Evolutionary conservation across 495 filamentous ascomycete species (phyloP).

Genomic region (Friedmanniomyces simplex): DNA sequence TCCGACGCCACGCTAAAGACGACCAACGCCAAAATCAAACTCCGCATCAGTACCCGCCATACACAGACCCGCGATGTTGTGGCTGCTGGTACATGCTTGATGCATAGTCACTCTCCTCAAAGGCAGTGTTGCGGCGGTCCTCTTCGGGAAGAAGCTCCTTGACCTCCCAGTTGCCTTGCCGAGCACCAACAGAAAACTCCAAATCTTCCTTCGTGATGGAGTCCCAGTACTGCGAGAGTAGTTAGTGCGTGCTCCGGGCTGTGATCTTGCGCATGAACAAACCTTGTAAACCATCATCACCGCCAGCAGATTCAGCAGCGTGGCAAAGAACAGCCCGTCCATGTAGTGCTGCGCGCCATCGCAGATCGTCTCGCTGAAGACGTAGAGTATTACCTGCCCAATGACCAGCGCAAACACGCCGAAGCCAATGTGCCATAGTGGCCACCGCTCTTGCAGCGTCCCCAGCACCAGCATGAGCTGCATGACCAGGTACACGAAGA

Average conservation of each 20-base stretch:
- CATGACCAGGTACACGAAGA: slow-evolving; percentile 77
- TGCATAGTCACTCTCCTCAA: slow-evolving; percentile 60
- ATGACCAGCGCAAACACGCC: slow-evolving; percentile 85
- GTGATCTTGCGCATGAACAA: slow-evolving; percentile 19
- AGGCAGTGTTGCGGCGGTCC: slow-evolving; percentile 67
- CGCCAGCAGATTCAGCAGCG: slow-evolving; percentile 81
- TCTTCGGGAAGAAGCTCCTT: slow-evolving; percentile 90
- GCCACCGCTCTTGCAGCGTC: slow-evolving; percentile 92
- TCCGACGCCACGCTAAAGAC: neutral
- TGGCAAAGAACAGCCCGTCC: slow-evolving; percentile 91
- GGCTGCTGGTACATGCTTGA: slow-evolving; percentile 48
- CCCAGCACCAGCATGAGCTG: slow-evolving; percentile 80
- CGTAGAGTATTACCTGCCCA: slow-evolving; percentile 89
- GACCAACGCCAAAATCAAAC: neutral
- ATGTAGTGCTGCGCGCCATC: slow-evolving; percentile 80
- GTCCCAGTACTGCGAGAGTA: slow-evolving; percentile 73
- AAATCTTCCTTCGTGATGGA: slow-evolving; percentile 98
- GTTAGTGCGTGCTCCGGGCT: neutral
- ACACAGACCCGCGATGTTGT: slow-evolving; percentile 23
- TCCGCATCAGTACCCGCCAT: neutral
- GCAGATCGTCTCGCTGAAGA: slow-evolving; percentile 78
- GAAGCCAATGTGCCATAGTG: slow-evolving; percentile 84
- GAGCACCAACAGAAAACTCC: slow-evolving; percentile 92
- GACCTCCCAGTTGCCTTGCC: slow-evolving; percentile 96
- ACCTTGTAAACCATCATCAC: slow-evolving; percentile 99